Base-by-base conservation (phyloP, 352 stramenopile species). In the Phytophthora uliginosa region DNA sequence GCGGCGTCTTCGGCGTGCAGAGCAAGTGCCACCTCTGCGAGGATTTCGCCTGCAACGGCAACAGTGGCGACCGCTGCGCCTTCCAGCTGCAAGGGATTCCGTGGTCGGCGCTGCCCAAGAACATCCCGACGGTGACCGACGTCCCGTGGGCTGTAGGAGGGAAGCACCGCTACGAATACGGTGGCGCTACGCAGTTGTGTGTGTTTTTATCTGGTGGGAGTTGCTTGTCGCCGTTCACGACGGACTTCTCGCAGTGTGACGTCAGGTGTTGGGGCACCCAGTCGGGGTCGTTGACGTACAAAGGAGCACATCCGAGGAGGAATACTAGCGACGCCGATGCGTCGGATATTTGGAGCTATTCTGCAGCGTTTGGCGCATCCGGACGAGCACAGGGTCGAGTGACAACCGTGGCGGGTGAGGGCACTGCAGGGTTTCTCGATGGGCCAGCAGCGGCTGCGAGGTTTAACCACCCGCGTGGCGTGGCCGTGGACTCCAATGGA, bases 21-120 rank as follows among this genome's bases (percentile, higher is more conserved):
- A 97, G 84, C 75, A 99, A 99, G 77, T 99, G 97, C 73, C 95
- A 99, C 62, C 78, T 95, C 33, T 99, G 97, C 66, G 84, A 97
- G 52, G 77, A 96, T 31, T 96, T 99, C 59, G 77, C 66, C 4
- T 99, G 96, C 68, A 88, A 81, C 38, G 20, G 55, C 3, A 57
- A 57, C 17, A 73, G 64, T 12, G 65, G 69, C 18, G 54, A 83
- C 36, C 79, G 63, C 22, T 99, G 96, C 73, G 73, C 82, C 12
- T 97, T 97, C 71, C 97, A 99, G 77, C 73, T 99, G 15, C 97
- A 99, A 67, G 97, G 97, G 20, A 78, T 99, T 24, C 65, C 79
- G 47, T 96, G 83, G 85, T 67, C 62, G 1, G 59, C 60, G 64
- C 66, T 91, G 67, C 89, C 81, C 24, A 89, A 59, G 69, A 99